These are phyloP conservation scores for Sporothrix pseudoabietina DNA, from an alignment of 2,329 filamentous ascomycete species.

Conservation along the genomic window DNA sequence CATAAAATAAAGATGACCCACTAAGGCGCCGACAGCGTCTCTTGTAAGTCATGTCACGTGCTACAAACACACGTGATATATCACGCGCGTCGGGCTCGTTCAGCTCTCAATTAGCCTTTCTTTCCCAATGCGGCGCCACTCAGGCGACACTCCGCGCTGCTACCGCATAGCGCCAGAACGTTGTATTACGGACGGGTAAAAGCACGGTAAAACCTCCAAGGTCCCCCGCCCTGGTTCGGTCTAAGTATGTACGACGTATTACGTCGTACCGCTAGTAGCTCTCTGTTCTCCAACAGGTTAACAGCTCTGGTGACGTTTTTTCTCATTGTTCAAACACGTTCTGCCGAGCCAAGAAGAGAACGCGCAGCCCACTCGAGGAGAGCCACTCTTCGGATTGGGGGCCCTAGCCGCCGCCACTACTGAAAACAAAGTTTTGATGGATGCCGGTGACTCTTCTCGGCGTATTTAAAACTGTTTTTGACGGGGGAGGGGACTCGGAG, in stretches of 20 bases:
- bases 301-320: neutral
- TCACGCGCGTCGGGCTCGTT: neutral
- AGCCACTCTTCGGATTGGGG: neutral
- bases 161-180: neutral
- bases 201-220: slow-evolving; percentile 13
- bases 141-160: slow-evolving; percentile 11
- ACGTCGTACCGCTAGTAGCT: neutral
- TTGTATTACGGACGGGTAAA: slow-evolving; percentile 11
- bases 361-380: neutral
- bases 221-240: neutral
- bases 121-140: neutral
- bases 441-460: slow-evolving; percentile 24
- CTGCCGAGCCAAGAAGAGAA: neutral
- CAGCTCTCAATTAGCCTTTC: neutral
- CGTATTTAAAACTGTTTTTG: neutral
- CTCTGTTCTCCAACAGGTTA: neutral
- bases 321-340: neutral
- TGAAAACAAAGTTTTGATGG: neutral
- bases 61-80: neutral
- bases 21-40: neutral
- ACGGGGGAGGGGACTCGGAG: too few relatives aligned
- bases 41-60: neutral
- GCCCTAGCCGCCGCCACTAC: slow-evolving; percentile 6
- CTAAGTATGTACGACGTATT: too few relatives aligned
- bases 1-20: neutral